Conservation (phyloP, 2,329 filamentous ascomycete genomes). For the Harringtonia aguacate region DNA sequence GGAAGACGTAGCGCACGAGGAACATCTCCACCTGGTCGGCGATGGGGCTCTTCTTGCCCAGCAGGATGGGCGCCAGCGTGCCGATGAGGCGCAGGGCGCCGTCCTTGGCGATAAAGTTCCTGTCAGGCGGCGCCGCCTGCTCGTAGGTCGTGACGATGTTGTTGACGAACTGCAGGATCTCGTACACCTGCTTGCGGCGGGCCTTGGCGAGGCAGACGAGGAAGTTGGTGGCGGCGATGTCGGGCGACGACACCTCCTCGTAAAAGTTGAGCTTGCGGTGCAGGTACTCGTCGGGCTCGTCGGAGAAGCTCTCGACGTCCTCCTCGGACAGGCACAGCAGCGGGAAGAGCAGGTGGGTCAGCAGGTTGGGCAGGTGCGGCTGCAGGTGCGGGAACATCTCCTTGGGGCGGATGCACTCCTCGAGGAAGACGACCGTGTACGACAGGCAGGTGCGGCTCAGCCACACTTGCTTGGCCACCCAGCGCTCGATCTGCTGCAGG, state of each 20-base stretch:
- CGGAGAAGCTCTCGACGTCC: conserved; percentile 86
- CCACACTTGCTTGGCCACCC: conserved; percentile 92
- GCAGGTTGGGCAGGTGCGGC: conserved; percentile 83
- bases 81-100: conserved; percentile 96
- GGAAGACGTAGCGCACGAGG: conserved; percentile 95
- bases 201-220: conserved; percentile 89
- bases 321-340: conserved; percentile 87
- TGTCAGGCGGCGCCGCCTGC: conserved; percentile 69
- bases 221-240: conserved; percentile 95
- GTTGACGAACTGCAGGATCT: conserved; percentile 91
- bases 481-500: conserved; percentile 89
- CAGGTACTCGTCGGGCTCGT: conserved; percentile 91
- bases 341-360: conserved; percentile 92
- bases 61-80: conserved; percentile 82
- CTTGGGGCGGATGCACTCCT: conserved; percentile 96
- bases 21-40: conserved; percentile 98
- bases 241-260: conserved; percentile 89
- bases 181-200: conserved; percentile 90
- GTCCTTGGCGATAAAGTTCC: conserved; percentile 92
- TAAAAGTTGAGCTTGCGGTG: conserved; percentile 97
- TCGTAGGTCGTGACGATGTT: conserved; percentile 91
- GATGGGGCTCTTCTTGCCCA: conserved; percentile 97
- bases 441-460: conserved; percentile 88
- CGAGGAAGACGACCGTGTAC: conserved; percentile 87
- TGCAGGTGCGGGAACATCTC: conserved; percentile 93